Evolutionary conservation across 192 early-diverging fungal species (phyloP), one percentile per base, ranked within the genome.

Genomic region (Allomyces javanicus): DNA sequence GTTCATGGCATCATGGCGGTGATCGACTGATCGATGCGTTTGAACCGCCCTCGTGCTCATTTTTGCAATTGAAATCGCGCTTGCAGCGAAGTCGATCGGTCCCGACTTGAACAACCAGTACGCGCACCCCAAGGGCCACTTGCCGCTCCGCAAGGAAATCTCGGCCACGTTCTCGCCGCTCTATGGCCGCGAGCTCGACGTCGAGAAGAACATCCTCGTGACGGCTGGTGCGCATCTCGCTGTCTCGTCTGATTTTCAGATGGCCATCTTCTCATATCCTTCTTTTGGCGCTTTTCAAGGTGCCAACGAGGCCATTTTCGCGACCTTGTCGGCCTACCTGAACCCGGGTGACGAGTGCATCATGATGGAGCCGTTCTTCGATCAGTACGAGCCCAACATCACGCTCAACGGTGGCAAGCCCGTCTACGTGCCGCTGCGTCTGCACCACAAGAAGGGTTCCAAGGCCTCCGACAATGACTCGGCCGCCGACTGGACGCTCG

Each of bases 281-380:
- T 12, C 44, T 63, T 61, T 22, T 63, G 22, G 50, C 21, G 65
- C 10, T 63, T 24, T 45, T 27, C 22, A 12, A 58, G 50, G 65
- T 78, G 87, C 80, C 44, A 83, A 88, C 63, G 79, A 83, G 72
- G 86, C 87, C 22, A 89, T 87, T 45, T 93, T 90, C 76, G 83
- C 86, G 14, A 85, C 83, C 23, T 91, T 89, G 33, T 75, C 77
- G 67, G 79, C 79, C 11, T 77, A 79, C 65, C 71, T 96, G 67
- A 79, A 91, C 73, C 83, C 86, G 23, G 85, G 83, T 4, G 82
- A 88, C 64, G 92, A 94, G 66, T 92, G 91, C 44, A 90, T 97
- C 64, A 74, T 91, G 64, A 93, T 97, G 83, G 90, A 94, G 76
- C 94, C 94, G 3, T 93, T 89, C 70, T 97, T 95, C 77, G 94